Evolutionary conservation across 2,329 filamentous ascomycete genomes (phyloP), one percentile per base, ranked within the genome.

Genomic region (Chlorencoelia australis): DNA sequence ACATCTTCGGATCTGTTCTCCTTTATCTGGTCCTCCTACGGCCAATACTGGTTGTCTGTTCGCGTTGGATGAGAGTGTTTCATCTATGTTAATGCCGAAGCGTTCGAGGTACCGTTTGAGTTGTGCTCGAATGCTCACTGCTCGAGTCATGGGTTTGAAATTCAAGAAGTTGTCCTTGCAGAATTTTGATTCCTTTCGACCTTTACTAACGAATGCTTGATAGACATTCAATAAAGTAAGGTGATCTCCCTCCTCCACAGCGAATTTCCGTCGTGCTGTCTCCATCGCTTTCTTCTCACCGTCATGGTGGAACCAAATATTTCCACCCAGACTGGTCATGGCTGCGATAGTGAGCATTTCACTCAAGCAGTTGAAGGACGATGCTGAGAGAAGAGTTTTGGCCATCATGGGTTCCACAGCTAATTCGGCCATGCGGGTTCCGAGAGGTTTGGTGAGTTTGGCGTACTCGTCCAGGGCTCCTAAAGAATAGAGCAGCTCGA

Each of bases 381-480:
- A 64, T 0, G 88, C 82, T 13, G 79, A 75, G 7, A 96, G 73
- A 4, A 95, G 67, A 0, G 82, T 84, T 61, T 89, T 93, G 5
- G 82, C 85, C 73, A 95, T 91, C 86, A 95, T 95, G 0, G 91
- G 91, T 49, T 94, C 86, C 6, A 96, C 75, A 0, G 88, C 82
- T 28, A 98, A 67, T 57, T 96, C 89, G 1, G 91, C 89, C 87
- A 96, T 95, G 28, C 85, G 74, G 42, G 75, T 68, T 1, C 91
- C 91, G n/a, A 95, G 66, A 0, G 91, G 88, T 48, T 75, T 79
- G 2, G 89, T 95, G 18, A 98, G 73, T 55, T 89, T 93, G 10
- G 87, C 87, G 54, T 94, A 89, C 35, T 82, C 76, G 51, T 96
- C 88, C 9, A 98, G 64, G 0, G 87, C 87, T 5, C 87, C 87